These are phyloP conservation scores for Phaeophleospora eucalypticola DNA, from an alignment of 2,329 filamentous ascomycete species.

Conservation along the genomic window DNA sequence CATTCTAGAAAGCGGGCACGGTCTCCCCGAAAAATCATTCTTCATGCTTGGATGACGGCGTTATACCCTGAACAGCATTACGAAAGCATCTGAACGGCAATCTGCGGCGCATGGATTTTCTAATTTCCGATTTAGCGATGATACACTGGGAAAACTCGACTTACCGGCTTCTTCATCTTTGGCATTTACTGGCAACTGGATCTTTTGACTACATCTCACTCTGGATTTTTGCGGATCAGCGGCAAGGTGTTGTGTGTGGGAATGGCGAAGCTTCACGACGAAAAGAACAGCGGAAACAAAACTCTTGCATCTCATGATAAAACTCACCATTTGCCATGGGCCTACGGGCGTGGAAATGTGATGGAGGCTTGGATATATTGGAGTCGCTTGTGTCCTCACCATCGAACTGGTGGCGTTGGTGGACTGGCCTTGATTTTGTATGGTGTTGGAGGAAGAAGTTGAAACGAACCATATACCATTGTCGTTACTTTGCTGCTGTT, in stretches of 20 bases:
- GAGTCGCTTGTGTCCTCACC: not conserved
- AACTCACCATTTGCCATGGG: too few relatives aligned
- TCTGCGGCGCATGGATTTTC: constrained; percentile 8
- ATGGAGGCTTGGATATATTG: not conserved
- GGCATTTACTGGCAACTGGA: too few relatives aligned
- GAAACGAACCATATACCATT: not conserved
- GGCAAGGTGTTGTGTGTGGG: not conserved
- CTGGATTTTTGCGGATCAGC: not conserved
- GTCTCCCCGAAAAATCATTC: constrained; percentile 5
- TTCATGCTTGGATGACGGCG: constrained; percentile 20
- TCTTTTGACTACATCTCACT: too few relatives aligned
- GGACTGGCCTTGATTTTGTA: not conserved
- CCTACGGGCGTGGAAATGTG: too few relatives aligned
- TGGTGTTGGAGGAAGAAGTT: not conserved
- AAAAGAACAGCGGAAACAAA: not conserved
- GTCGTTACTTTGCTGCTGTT: too few relatives aligned
- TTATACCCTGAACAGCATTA: constrained; percentile 21
- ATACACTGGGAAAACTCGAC: not conserved
- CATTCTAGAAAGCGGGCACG: constrained; percentile 19
- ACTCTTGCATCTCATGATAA: not conserved
- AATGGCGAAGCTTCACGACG: not conserved
- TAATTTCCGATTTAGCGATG: not conserved
- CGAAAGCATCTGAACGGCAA: constrained; percentile 20
- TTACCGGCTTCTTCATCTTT: not conserved
- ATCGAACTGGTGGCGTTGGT: too few relatives aligned